Conservation (phyloP, 2,329 filamentous ascomycete genomes). For the Epichloe hybrida region DNA sequence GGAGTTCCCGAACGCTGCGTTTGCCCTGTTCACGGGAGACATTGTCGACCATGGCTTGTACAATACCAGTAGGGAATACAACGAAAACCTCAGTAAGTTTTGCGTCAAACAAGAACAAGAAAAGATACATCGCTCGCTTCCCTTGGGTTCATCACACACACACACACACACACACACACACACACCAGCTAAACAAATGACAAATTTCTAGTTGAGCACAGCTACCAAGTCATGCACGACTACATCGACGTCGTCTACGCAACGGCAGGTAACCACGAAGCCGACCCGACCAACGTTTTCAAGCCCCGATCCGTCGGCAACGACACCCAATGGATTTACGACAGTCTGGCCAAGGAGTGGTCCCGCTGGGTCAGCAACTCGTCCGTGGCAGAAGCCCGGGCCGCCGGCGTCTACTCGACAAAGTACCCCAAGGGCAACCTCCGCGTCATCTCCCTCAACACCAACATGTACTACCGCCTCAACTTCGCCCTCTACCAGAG, state of each 20-base stretch:
- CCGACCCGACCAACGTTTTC: slow-evolving; percentile 38
- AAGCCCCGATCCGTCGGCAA: slow-evolving; percentile 26
- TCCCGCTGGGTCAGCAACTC: slow-evolving; percentile 29
- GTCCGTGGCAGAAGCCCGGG: slow-evolving; percentile 17
- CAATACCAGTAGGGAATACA: slow-evolving; percentile 24
- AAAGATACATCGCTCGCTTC: no score
- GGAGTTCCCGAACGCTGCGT: slow-evolving; percentile 30
- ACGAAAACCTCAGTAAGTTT: slow-evolving; percentile 15
- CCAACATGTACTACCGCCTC: slow-evolving; percentile 43
- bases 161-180: no score
- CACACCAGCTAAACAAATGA: not conserved
- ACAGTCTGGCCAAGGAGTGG: slow-evolving; percentile 33
- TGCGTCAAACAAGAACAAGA: not conserved
- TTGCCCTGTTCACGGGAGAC: slow-evolving; percentile 45
- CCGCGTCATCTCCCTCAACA: slow-evolving; percentile 45
- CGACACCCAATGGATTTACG: slow-evolving; percentile 38
- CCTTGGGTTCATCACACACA: no score
- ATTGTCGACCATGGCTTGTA: slow-evolving; percentile 38
- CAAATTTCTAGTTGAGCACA: slow-evolving; percentile 23
- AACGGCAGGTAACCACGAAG: slow-evolving; percentile 44
- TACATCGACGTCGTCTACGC: slow-evolving; percentile 33
- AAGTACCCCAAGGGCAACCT: slow-evolving; percentile 32
- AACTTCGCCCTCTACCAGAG: slow-evolving; percentile 43
- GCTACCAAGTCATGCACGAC: slow-evolving; percentile 32
- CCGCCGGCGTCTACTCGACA: slow-evolving; percentile 37